Conservation (phyloP, 108 stramenopile species). For the Fistulifera pelliculosa region DNA sequence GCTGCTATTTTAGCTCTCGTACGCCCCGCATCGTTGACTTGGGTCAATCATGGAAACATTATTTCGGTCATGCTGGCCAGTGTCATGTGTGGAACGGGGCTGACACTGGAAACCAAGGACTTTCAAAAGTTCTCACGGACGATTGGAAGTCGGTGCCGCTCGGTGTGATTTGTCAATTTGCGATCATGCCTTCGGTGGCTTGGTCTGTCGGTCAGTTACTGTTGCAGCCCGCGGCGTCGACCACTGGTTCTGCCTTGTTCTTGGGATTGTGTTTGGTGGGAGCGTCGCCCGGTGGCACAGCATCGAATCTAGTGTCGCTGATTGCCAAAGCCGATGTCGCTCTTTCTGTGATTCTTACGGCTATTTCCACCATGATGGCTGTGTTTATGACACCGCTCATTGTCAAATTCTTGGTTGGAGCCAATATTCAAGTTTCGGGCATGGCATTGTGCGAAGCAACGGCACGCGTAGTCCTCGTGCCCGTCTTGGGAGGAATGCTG, state of each 20-base stretch:
- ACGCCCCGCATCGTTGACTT: conserved; percentile 43
- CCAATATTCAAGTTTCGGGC: conserved; percentile 59
- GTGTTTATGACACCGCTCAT: conserved; percentile 76
- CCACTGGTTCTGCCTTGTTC: conserved; percentile 39
- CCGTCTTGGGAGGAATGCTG: conserved; percentile 80
- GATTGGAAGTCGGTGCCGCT: conserved; percentile 58
- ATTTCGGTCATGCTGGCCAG: conserved; percentile 66
- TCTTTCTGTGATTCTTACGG: conserved; percentile 78
- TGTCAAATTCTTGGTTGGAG: conserved; percentile 74
- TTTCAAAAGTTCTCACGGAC: conserved; percentile 53
- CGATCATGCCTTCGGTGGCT: conserved; percentile 83
- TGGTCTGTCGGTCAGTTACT: conserved; percentile 56
- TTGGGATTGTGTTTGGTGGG: conserved; percentile 75
- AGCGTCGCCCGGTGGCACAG: conserved; percentile 90
- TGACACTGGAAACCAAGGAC: conserved; percentile 84
- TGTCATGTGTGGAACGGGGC: conserved; percentile 87
- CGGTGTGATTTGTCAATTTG: conserved; percentile 84
- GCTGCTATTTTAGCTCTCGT: conserved; percentile 52
- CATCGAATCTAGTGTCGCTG: conserved; percentile 86
- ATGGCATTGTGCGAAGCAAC: conserved; percentile 60
- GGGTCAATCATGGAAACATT: conserved; percentile 65
- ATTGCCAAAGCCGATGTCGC: conserved; percentile 95
- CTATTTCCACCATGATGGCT: conserved; percentile 84
- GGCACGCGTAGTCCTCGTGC: conserved; percentile 79
- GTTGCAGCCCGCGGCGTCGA: conserved; percentile 27